phyloP scores from a whole-genome alignment of 2,329 filamentous ascomycete species.

The Aspergillus fischeri region DNA sequence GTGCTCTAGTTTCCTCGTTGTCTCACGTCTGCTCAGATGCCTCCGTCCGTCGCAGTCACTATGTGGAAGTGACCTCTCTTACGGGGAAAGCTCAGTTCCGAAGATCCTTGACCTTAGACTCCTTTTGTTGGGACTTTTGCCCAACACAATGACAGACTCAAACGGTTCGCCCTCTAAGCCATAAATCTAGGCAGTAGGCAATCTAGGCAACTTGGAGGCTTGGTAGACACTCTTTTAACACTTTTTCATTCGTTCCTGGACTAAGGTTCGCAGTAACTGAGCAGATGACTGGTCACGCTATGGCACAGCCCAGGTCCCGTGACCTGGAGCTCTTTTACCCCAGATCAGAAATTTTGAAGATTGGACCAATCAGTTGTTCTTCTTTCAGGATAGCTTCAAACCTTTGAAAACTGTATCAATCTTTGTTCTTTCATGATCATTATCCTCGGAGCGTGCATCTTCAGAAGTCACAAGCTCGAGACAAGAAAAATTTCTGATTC shows the following conservation, averaged over 20 bases:
- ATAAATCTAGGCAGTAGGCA: not conserved
- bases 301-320: slow-evolving; percentile 7
- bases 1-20: not conserved
- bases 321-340: slow-evolving; percentile 3
- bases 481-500: not conserved
- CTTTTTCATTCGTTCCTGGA: not conserved
- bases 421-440: not conserved
- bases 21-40: not conserved
- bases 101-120: slow-evolving; percentile 1
- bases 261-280: not conserved
- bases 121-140: slow-evolving; percentile 25
- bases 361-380: not conserved
- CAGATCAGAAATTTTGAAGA: not conserved
- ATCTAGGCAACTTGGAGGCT: not conserved
- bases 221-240: not conserved
- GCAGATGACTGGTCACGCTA: not conserved
- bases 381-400: not conserved
- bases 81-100: slow-evolving; percentile 16
- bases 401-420: not conserved
- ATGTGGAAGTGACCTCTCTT: not conserved
- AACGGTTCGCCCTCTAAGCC: not conserved
- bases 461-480: not conserved
- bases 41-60: not conserved
- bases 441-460: not conserved
- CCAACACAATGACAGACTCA: slow-evolving; percentile 14